Evolutionary conservation across 495 filamentous ascomycete genomes (phyloP).

Genomic region (Tuber aestivum): DNA sequence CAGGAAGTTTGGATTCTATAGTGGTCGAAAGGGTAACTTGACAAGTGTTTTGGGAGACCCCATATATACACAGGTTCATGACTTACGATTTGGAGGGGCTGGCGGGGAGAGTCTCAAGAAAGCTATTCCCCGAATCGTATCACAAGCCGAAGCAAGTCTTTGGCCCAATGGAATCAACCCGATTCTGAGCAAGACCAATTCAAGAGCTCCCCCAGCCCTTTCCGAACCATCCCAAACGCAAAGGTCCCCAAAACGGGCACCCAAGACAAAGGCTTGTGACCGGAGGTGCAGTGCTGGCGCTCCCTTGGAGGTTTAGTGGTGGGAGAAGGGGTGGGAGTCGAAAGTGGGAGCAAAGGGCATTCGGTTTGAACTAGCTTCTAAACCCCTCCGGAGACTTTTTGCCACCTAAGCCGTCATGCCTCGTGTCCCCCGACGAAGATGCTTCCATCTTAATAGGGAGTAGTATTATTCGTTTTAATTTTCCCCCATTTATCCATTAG

Average conservation of each 20-base stretch:
- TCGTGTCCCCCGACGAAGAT: neutral
- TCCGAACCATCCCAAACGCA: neutral
- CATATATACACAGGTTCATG: neutral
- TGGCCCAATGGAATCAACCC: neutral
- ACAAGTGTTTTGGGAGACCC: neutral
- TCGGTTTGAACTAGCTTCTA: neutral
- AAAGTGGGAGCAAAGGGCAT: neutral
- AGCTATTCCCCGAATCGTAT: neutral
- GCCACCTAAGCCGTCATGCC: neutral
- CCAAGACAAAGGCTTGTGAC: neutral
- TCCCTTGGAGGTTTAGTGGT: neutral
- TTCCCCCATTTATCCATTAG: neutral
- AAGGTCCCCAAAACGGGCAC: neutral
- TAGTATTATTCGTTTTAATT: neutral
- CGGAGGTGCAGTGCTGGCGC: neutral
- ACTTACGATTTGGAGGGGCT: neutral
- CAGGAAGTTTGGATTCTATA: neutral
- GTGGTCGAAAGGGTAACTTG: neutral
- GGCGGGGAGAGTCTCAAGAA: neutral
- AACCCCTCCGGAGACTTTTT: neutral
- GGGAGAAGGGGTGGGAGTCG: neutral
- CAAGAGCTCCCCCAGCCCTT: neutral
- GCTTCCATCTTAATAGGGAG: neutral
- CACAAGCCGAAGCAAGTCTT: too few species aligned
- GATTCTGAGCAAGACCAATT: neutral